Evolutionary conservation across 495 filamentous ascomycete species (phyloP), one percentile per base, ranked within the genome.

Genomic region (Aspergillus bertholletiae): DNA sequence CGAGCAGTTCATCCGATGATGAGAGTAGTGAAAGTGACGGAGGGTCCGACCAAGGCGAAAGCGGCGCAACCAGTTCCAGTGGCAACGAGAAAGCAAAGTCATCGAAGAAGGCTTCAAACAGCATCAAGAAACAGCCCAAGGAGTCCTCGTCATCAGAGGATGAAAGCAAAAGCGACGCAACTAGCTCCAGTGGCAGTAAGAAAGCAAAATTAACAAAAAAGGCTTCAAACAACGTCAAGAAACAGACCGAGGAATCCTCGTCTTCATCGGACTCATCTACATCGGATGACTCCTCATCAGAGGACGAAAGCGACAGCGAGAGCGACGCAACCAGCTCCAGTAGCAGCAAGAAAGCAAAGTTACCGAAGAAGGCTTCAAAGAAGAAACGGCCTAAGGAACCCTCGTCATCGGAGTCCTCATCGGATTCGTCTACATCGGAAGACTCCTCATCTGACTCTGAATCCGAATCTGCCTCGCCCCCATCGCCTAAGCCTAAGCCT

Each of bases 91-190:
- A 35, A 18, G 17, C 28, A 15, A 49, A 34, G 15, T 27, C 46
- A 5, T 21, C 21, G 11, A 34, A 34, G 27, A 22, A 35, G 5
- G 17, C 28, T 20, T 22, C 30, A 21, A 21, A 7, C 26, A 21
- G 4, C 1, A n/a, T 18, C 7, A 48, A 17, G 20, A 2, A 0
- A 32, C 17, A 17, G 5, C 1, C 45, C 26, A 23, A 47, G 27
- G 12, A 1, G 7, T 47, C 45, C 45, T n/a, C 34, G 11, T 37
- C 34, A n/a, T 12, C 2, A 37, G 34, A 37, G 13, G 11, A n/a
- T n/a, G n/a, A 30, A 1, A 57, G 55, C 55, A 46, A 46, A n/a
- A 39, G 28, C 37, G 50, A 46, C 17, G 24, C 28, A 3, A 40
- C 34, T 22, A 46, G 44, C 24, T 17, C 26, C 2, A 47, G 45